A percentile compares a stretch with the other conserved stretches of the same genome.
These are phyloP conservation scores for Fomitopsis palustris DNA, from an alignment of 1,284 basidiomycete genomes.

Conservation along the genomic window DNA sequence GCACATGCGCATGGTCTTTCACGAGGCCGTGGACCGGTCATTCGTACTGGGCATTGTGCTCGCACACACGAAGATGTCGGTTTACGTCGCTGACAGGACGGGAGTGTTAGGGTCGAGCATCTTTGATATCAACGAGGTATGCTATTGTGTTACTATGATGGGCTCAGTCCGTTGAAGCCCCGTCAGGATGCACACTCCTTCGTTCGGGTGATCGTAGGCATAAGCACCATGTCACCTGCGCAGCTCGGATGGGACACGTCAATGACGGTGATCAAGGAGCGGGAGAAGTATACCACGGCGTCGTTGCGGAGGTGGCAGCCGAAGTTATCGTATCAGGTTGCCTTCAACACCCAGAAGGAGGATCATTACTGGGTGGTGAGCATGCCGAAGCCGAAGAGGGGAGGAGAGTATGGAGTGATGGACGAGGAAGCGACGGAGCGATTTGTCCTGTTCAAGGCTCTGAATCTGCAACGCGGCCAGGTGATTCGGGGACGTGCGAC, in stretches of 20 bases:
- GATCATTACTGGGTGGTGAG: neutral
- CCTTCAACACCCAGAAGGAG: neutral
- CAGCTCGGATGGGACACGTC: slow-evolving; percentile 6
- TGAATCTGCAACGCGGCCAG: slow-evolving; percentile 2
- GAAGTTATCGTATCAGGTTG: neutral
- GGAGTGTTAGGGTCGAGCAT: neutral
- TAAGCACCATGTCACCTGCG: neutral
- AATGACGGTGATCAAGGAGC: neutral
- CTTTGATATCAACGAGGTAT: neutral
- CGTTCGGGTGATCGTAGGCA: neutral
- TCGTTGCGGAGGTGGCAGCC: neutral
- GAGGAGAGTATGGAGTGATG: neutral
- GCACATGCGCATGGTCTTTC: neutral
- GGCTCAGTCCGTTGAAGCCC: neutral
- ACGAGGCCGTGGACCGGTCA: neutral
- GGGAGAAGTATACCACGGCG: neutral
- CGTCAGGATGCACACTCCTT: neutral
- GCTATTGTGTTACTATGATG: neutral
- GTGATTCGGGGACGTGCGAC: slow-evolving; percentile 7
- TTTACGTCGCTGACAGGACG: slow-evolving; percentile 4
- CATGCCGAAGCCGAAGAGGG: neutral
- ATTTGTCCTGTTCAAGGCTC: slow-evolving; percentile 2
- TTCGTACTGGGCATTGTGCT: slow-evolving; percentile 4
- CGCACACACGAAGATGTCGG: neutral
- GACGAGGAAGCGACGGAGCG: neutral